Evolutionary conservation across 345 rosid species (phyloP).

Genomic region (Nasturtium officinale): DNA sequence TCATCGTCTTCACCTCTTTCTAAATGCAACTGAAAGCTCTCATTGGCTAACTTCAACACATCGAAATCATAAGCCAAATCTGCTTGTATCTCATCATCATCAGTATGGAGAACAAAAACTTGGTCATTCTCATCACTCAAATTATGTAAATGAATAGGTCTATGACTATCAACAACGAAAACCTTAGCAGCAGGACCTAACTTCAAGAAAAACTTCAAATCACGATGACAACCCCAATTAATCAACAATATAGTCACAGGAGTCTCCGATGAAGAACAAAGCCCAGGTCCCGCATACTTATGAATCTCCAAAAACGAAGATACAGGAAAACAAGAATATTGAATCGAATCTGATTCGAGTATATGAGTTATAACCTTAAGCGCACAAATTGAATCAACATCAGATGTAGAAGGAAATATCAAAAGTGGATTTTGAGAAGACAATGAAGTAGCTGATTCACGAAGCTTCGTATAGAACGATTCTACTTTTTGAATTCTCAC

Average conservation of each 20-base stretch:
- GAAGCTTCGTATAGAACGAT: conserved; percentile 70
- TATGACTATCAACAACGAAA: conserved; percentile 89
- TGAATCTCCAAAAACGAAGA: conserved; percentile 82
- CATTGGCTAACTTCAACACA: conserved; percentile 73
- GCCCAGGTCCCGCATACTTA: conserved; percentile 62
- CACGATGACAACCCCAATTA: conserved; percentile 96
- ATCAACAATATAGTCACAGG: conserved; percentile 67
- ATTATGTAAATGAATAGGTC: conserved; percentile 93
- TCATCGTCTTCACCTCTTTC: conserved; percentile 28
- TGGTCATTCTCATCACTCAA: conserved; percentile 68
- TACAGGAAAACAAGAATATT: conserved; percentile 92
- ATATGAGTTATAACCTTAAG: conserved; percentile 80
- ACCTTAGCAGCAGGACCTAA: conserved; percentile 64
- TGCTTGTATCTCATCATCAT: conserved; percentile 82
- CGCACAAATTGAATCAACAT: conserved; percentile 86
- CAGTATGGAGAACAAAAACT: conserved; percentile 79
- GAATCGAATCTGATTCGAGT: conserved; percentile 88
- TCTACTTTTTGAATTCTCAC: conserved; percentile 79
- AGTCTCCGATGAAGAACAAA: conserved; percentile 52
- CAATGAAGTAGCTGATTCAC: conserved; percentile 65
- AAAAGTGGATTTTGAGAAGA: conserved; percentile 64
- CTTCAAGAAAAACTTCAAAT: conserved; percentile 58
- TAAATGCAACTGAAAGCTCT: conserved; percentile 49
- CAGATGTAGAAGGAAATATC: conserved; percentile 91
- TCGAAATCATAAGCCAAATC: conserved; percentile 85